These are phyloP conservation scores for Pichia deserticola DNA, from an alignment of 805 yeast genomes.

Conservation along the genomic window DNA sequence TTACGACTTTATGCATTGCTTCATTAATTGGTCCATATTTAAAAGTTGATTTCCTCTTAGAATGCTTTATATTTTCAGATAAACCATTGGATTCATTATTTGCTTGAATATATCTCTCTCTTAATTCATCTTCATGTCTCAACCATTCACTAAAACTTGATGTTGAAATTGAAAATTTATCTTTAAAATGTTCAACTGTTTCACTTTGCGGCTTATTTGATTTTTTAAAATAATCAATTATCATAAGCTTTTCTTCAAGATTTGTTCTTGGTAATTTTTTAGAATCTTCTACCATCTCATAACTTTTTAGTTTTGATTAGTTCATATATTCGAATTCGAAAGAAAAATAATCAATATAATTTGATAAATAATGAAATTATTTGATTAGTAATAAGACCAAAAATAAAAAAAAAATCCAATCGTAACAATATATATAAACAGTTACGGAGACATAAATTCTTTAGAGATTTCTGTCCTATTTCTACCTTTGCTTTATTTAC, in stretches of 20 bases:
- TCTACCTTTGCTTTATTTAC: too few species aligned
- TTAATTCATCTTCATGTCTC: conserved; percentile 42
- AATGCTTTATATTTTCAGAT: conserved; percentile 19
- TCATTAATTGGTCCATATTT: conserved; percentile 52
- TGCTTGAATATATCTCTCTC: conserved; percentile 36
- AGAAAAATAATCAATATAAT: too few species aligned
- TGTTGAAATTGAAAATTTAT: conserved; percentile 48
- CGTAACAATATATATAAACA: too few species aligned
- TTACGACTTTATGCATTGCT: conserved; percentile 51
- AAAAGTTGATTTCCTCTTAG: conserved; percentile 41
- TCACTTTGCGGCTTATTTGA: conserved; percentile 48
- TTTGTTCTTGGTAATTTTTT: conserved; percentile 35
- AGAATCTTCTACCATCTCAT: not conserved
- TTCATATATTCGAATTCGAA: too few species aligned
- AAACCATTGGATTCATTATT: conserved; percentile 18
- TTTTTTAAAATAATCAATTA: conserved; percentile 43
- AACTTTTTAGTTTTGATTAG: too few species aligned
- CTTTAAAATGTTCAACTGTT: conserved; percentile 45
- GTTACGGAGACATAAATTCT: too few species aligned
- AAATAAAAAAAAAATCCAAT: too few species aligned
- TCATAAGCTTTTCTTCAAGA: conserved; percentile 50
- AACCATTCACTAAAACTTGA: conserved; percentile 58
- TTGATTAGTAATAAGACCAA: too few species aligned
- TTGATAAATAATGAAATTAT: too few species aligned
- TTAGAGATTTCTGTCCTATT: too few species aligned